phyloP scores from a whole-genome alignment of 371 early-diverging fungal species.

The Mucor lusitanicus region DNA sequence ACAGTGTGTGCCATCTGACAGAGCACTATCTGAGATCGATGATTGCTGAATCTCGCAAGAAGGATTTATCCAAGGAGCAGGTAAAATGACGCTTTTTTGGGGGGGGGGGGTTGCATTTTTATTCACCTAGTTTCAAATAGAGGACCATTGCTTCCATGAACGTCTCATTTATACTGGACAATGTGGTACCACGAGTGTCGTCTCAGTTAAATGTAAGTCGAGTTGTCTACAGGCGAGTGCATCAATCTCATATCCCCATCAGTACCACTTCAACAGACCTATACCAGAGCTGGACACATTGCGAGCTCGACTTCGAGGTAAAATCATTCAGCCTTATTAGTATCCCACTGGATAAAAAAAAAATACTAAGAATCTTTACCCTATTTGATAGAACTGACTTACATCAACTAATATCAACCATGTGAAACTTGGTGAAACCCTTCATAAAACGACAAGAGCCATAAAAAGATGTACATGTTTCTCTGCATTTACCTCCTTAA shows the following conservation, averaged over 20 bases:
- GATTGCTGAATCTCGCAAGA: constrained; percentile 35
- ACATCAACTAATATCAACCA: constrained; percentile 10
- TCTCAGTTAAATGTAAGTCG: constrained; percentile 55
- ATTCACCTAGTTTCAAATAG: constrained; percentile 21
- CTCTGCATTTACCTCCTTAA: neutral
- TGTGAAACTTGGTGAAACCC: constrained; percentile 22
- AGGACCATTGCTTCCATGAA: constrained; percentile 59
- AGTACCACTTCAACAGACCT: constrained; percentile 65
- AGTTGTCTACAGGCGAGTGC: no score
- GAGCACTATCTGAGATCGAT: constrained; percentile 45
- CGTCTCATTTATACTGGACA: constrained; percentile 62
- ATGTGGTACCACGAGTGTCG: constrained; percentile 61
- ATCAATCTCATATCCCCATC: neutral
- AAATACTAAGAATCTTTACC: neutral
- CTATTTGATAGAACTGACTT: constrained; percentile 22
- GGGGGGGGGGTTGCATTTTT: neutral
- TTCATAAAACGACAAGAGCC: neutral
- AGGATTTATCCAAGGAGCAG: constrained; percentile 39
- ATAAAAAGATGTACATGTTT: neutral
- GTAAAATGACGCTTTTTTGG: constrained; percentile 16
- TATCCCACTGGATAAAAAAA: neutral
- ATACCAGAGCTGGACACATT: constrained; percentile 66
- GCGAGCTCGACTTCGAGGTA: constrained; percentile 59
- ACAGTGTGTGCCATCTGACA: constrained; percentile 41
- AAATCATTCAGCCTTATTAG: neutral